phyloP scores from a whole-genome alignment of 2,329 filamentous ascomycete genomes.

The Curvularia sp. region DNA sequence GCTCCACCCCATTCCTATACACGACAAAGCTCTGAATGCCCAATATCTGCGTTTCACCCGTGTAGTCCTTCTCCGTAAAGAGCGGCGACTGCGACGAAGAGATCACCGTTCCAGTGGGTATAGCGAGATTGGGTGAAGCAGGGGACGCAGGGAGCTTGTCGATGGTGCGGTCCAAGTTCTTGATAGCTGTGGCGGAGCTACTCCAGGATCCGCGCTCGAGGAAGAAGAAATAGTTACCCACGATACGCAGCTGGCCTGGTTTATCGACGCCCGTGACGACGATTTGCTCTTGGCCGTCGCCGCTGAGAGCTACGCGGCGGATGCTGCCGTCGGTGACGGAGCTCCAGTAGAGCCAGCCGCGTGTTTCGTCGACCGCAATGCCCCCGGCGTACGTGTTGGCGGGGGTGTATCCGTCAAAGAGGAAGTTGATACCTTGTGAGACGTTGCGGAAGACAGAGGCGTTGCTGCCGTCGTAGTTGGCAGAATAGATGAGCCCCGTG shows the following conservation, averaged over 20 bases:
- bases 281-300: conserved; percentile 6
- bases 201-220: conserved; percentile 17
- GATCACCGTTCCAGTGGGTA: conserved; percentile 9
- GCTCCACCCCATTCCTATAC: conserved; percentile 5
- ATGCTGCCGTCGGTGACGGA: conserved; percentile 19
- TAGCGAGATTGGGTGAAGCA: background rate
- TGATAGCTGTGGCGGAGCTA: conserved; percentile 17
- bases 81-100: conserved; percentile 16
- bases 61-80: conserved; percentile 19
- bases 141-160: background rate
- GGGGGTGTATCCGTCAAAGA: background rate
- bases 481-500: conserved; percentile 16
- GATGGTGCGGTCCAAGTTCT: conserved; percentile 8
- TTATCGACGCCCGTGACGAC: conserved; percentile 14
- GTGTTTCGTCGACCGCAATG: conserved; percentile 19
- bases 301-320: conserved; percentile 7
- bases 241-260: conserved; percentile 21
- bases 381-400: conserved; percentile 15
- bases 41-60: conserved; percentile 17
- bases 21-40: conserved; percentile 19
- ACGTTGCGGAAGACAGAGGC: conserved; percentile 18
- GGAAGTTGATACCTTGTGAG: conserved; percentile 15
- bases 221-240: conserved; percentile 13
- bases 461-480: conserved; percentile 18
- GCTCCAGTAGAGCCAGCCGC: conserved; percentile 24